These are phyloP conservation scores for Chytridium lagenaria DNA, from an alignment of 371 early-diverging fungal genomes.

Conservation along the genomic window DNA sequence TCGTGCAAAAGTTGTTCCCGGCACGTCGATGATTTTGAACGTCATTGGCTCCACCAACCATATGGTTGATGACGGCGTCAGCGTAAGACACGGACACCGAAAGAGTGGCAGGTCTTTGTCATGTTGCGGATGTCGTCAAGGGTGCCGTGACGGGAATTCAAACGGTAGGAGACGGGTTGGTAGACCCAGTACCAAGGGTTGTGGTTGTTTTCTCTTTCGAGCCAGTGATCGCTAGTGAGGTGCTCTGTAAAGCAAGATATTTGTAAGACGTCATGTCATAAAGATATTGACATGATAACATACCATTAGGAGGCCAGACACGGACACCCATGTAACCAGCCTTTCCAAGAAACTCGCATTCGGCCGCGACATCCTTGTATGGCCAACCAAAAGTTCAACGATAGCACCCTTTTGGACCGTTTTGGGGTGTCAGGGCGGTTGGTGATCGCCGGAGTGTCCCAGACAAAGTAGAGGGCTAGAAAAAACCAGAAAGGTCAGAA, in stretches of 20 bases:
- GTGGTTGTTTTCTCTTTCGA: slow-evolving; percentile 20
- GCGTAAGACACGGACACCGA: slow-evolving; percentile 44
- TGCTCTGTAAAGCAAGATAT: slow-evolving; percentile 25
- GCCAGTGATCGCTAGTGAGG: slow-evolving; percentile 29
- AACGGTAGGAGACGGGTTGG: slow-evolving; percentile 45
- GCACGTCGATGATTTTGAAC: slow-evolving; percentile 22
- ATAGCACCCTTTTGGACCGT: slow-evolving; percentile 44
- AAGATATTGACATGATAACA: background rate
- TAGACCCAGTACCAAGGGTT: slow-evolving; percentile 41
- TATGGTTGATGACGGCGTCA: slow-evolving; percentile 45
- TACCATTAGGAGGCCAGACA: slow-evolving; percentile 21
- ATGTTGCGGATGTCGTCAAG: slow-evolving; percentile 33
- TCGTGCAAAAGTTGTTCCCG: slow-evolving; percentile 16
- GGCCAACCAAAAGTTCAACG: slow-evolving; percentile 43
- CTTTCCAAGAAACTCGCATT: slow-evolving; percentile 32
- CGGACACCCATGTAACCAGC: slow-evolving; percentile 43
- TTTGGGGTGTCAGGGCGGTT: slow-evolving; percentile 10
- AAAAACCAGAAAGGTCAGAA: background rate
- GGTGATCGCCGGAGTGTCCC: slow-evolving; percentile 22
- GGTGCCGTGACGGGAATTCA: slow-evolving; percentile 29
- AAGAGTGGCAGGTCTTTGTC: slow-evolving; percentile 34
- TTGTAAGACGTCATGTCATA: too few species aligned
- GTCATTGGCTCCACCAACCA: slow-evolving; percentile 43
- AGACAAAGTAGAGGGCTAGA: slow-evolving; percentile 30
- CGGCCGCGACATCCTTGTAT: slow-evolving; percentile 20